Evolutionary conservation across 768 basidiomycete species (phyloP), one percentile per base, ranked within the genome.

Genomic region (Boletellus emodensis): DNA sequence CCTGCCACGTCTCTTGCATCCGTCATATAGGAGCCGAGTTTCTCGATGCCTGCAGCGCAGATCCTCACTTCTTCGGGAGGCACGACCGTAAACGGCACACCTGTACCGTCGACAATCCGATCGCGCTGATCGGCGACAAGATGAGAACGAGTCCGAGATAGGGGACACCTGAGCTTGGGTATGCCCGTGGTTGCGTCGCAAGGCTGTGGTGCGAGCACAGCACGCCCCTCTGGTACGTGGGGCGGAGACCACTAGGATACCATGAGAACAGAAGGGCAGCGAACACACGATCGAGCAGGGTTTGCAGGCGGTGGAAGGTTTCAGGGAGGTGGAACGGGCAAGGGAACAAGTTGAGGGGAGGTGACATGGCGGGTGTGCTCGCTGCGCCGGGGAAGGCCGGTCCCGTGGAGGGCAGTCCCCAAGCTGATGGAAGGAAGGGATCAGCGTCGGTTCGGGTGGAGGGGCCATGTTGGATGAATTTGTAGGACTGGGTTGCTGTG

Each of bases 91-190:
- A 79, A 79, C 0, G 73, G 72, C 1, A 77, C 51, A 50, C 78
- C 68, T 9, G 74, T 77, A 41, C 79, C 73, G 51, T 77, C 73
- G 51, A 79, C 75, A 44, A 79, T 76, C 46, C 72, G 64, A 44
- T 69, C 66, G 11, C 71, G 74, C 78, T 78, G 47, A 61, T 46
- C 47, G 11, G 50, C 24, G 41, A 26, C 24, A 26, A n/a, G 15
- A 28, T 52, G 32, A 40, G 65, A 72, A 43, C 47, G 37, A 17
- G 2, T 33, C 32, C 37, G 11, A 30, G 30, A 26, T 18, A 2
- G 20, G 14, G 20, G 40, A 26, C 44, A 74, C 65, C 58, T 72
- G 67, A 15, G 69, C 68, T 46, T 75, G 67, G 8, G 71, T 49
- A 38, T 75, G 70, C 4, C 72, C 73, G 32, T 66, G 64, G 32